phyloP scores from a whole-genome alignment of 2,329 filamentous ascomycete genomes.

The Penicillium capsulatum region DNA sequence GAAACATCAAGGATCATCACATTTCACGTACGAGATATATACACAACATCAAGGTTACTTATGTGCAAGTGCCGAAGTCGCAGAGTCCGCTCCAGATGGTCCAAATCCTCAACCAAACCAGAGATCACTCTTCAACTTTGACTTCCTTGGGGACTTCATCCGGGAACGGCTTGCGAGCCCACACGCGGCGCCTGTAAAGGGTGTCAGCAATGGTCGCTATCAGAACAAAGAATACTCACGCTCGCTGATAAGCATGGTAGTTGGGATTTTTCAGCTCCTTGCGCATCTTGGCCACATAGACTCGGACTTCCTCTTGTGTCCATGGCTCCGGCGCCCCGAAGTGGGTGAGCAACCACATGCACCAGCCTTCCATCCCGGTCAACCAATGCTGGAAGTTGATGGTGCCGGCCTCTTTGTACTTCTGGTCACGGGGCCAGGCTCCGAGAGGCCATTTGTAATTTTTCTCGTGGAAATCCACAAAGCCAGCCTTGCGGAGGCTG shows the following conservation, averaged over 20 bases:
- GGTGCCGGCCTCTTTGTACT: conserved; percentile 40
- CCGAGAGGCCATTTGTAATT: conserved; percentile 31
- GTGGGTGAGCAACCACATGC: conserved; percentile 28
- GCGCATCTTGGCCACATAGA: conserved; percentile 16
- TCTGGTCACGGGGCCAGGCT: conserved; percentile 28
- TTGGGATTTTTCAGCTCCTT: conserved; percentile 10
- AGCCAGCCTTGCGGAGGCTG: conserved; percentile 27
- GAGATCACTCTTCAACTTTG: neutral
- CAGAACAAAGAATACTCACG: conserved; percentile 6
- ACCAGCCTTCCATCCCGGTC: conserved; percentile 28
- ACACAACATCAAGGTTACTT: too few relatives aligned
- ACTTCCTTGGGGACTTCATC: conserved; percentile 1
- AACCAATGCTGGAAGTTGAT: conserved; percentile 29
- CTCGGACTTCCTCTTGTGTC: conserved; percentile 13
- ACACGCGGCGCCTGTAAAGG: conserved; percentile 9
- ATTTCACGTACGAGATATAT: too few relatives aligned
- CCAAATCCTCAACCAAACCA: too few relatives aligned
- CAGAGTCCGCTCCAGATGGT: too few relatives aligned
- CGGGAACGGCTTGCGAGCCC: conserved; percentile 12
- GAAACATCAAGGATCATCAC: too few relatives aligned
- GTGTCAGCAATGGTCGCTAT: neutral
- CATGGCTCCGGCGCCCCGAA: conserved; percentile 12
- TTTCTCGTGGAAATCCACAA: conserved; percentile 32
- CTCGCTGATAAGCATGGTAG: conserved; percentile 12
- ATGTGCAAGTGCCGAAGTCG: too few relatives aligned